Evolutionary conservation across 345 rosid genomes (phyloP), one percentile per base, ranked within the genome.

Genomic region (Eucalyptus viminalis): DNA sequence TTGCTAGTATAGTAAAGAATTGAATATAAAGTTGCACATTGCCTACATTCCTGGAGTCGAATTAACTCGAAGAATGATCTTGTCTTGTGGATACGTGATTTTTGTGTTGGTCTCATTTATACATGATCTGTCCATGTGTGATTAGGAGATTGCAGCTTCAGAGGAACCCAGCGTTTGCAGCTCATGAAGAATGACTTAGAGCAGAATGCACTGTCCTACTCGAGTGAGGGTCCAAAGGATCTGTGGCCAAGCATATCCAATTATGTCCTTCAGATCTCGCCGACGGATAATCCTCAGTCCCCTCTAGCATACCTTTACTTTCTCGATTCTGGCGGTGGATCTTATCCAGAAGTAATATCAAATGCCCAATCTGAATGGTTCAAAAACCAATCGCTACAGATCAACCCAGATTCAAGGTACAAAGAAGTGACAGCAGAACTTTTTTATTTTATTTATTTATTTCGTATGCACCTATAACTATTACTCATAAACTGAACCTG

Each of bases 301-400:
- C 92, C 93, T 4, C 86, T 95, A 51, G 92, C 91, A 58, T 93
- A 93, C 90, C 91, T 97, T 85, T 97, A 97, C 92, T 95, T 97
- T 91, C 95, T 97, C 25, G 99, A 97, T 93, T 97, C 99, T 40
- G 99, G 99, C 1, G 99, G 99, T 81, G 98, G 98, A 31, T 96
- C 99, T 15, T 97, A 96, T 76, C 97, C 99, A 6, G 93, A 96
- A 89, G 96, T 96, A 88, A 91, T 96, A 89, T 96, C 99, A 88
- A 92, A 87, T 86, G 93, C 97, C 87, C 98, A 96, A 91, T 95
- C 94, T 62, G 94, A 95, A 50, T 96, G 99, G 99, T 97, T 97
- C 92, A 89, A 86, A 88, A 88, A 40, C 37, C 91, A 43, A 90
- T 95, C 98, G 10, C 90, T 76, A 86, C 91, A 93, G 92, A 91